These are phyloP conservation scores for Exophiala alcalophila DNA, from an alignment of 2,329 filamentous ascomycete species.

Conservation along the genomic window DNA sequence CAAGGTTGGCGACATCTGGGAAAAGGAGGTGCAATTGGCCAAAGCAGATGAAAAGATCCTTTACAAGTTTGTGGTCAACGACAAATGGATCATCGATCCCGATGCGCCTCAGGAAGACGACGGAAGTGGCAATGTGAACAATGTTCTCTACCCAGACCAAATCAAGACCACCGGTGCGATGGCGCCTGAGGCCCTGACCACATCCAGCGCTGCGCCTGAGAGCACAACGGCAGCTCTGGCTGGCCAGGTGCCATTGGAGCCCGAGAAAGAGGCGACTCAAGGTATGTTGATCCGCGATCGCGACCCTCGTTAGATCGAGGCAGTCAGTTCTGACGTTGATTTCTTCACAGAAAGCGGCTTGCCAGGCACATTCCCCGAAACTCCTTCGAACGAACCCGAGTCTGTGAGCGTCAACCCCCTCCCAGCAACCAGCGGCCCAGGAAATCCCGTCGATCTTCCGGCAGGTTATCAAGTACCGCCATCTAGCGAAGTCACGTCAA, in stretches of 20 bases:
- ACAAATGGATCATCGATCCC: constrained; percentile 80
- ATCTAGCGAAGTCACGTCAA: constrained; percentile 58
- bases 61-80: constrained; percentile 99
- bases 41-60: constrained; percentile 68
- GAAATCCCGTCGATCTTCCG: constrained; percentile 76
- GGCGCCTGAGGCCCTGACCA: constrained; percentile 31
- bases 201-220: constrained; percentile 65
- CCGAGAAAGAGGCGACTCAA: constrained; percentile 28
- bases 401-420: constrained; percentile 53
- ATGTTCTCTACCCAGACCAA: constrained; percentile 75
- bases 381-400: constrained; percentile 47
- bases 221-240: constrained; percentile 64
- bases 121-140: constrained; percentile 82
- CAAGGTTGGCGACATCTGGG: constrained; percentile 68
- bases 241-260: constrained; percentile 36
- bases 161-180: constrained; percentile 46
- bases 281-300: constrained; percentile 31
- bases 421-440: constrained; percentile 55
- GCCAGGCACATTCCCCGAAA: constrained; percentile 71
- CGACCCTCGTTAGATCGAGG: constrained; percentile 55
- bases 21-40: constrained; percentile 75
- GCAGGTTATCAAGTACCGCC: constrained; percentile 76
- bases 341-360: constrained; percentile 36
- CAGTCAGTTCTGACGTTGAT: constrained; percentile 61
- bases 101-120: constrained; percentile 79